These are phyloP conservation scores for Lactarius quietus DNA, from an alignment of 768 basidiomycete genomes.

Conservation along the genomic window DNA sequence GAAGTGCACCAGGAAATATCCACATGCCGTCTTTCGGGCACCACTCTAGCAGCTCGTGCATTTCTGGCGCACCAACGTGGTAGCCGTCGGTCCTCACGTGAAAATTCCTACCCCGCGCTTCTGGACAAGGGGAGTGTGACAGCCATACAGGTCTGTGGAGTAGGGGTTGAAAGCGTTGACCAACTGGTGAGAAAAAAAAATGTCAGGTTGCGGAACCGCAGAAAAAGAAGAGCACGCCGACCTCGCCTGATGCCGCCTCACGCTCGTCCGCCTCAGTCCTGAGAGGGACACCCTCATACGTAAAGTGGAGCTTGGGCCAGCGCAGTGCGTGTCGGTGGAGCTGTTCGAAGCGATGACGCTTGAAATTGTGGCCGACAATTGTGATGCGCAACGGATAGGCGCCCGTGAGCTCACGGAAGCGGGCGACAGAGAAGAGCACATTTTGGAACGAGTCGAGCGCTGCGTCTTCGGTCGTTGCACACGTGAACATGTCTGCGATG, in stretches of 20 bases:
- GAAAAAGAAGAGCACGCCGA: slow-evolving; percentile 28
- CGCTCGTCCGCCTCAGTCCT: slow-evolving; percentile 40
- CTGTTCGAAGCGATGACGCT: slow-evolving; percentile 72
- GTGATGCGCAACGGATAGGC: slow-evolving; percentile 76
- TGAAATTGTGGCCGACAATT: slow-evolving; percentile 91
- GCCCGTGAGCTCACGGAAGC: slow-evolving; percentile 82
- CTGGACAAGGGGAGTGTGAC: slow-evolving; percentile 65
- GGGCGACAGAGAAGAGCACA: slow-evolving; percentile 81
- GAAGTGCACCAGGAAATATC: slow-evolving; percentile 53
- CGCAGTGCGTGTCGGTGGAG: slow-evolving; percentile 81
- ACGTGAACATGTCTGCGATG: slow-evolving; percentile 30
- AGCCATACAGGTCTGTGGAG: slow-evolving; percentile 75
- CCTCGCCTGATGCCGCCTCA: slow-evolving; percentile 73
- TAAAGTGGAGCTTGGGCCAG: slow-evolving; percentile 64
- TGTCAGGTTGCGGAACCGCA: slow-evolving; percentile 19
- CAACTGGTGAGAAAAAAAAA: slow-evolving; percentile 39
- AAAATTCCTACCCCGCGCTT: slow-evolving; percentile 71
- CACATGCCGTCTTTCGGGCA: slow-evolving; percentile 54
- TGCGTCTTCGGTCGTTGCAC: slow-evolving; percentile 73
- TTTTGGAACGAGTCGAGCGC: slow-evolving; percentile 93
- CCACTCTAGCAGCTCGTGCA: slow-evolving; percentile 72
- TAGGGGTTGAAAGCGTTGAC: slow-evolving; percentile 84
- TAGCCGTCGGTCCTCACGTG: slow-evolving; percentile 75
- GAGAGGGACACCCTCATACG: slow-evolving; percentile 80
- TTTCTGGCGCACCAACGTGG: slow-evolving; percentile 70